Base-by-base conservation (phyloP, 176 grass and related monocot species). In the Cenchrus purpureus region DNA sequence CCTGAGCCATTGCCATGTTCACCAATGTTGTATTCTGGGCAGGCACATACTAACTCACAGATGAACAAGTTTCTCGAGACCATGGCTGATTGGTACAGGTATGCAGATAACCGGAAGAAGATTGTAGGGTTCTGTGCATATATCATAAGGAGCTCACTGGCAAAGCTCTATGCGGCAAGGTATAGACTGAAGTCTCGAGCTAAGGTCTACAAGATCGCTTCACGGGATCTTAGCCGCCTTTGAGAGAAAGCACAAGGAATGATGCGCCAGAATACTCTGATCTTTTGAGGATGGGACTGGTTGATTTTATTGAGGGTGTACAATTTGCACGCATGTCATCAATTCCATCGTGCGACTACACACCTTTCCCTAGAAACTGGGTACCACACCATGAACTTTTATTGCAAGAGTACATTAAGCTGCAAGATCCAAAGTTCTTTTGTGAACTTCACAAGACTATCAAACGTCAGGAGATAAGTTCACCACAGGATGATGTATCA, bases 41-140 rank as follows among this genome's bases (percentile, higher is more conserved):
- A 98, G 84, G 96, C 93, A 0, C 93, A 98, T 76, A 98, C 96
- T 69, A 98, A 98, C 75, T 98, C 93, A 55, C 93, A 98, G 88
- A 94, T 98, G 96, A 98, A 98, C 83, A 98, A 98, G 76, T 98
- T 98, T 83, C n/a, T n/a, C 25, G 91, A 98, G 85, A 95, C 97
- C 86, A 98, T 98, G 85, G 93, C 89, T 31, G 93, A 95, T 92
- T 95, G 91, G 96, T 98, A 95, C 29, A 95, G 59, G 68, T 98
- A 95, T 80, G 91, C 96, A 15, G 96, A 95, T 80, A 98, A 95
- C 87, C 74, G 96, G 52, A 98, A 95, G 87, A 95, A 98, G 73
- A 89, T 98, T 70, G 96, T 98, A 49, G 93, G 93, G 9, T 95
- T 95, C 76, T 98, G 96, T 62, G 96, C 91, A 11, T 98, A 98